Conservation (phyloP, 768 basidiomycete genomes). For the Phaeotremella fagi region DNA sequence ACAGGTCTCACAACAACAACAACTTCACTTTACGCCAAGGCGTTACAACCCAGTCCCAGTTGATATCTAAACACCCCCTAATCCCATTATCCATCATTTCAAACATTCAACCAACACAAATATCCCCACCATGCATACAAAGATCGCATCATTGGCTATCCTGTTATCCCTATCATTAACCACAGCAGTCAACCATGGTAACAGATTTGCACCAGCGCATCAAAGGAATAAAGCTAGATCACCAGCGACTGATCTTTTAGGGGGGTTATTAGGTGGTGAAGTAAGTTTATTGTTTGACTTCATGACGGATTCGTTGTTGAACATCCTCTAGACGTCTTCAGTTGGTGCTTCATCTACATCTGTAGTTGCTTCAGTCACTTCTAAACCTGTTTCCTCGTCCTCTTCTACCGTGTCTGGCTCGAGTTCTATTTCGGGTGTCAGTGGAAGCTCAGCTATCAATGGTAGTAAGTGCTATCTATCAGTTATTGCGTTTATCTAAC, state of each 20-base stretch:
- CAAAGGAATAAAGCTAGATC: no score
- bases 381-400: neutral
- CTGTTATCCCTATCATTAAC: neutral
- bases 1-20: neutral
- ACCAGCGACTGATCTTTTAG: no score
- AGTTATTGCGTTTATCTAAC: no score
- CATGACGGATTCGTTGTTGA: neutral
- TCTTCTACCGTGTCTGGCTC: neutral
- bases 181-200: neutral
- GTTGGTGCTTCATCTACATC: no score
- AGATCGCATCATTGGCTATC: neutral
- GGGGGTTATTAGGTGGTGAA: slow-evolving; percentile 2
- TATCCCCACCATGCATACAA: neutral
- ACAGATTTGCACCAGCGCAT: no score
- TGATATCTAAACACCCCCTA: neutral
- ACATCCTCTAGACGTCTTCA: neutral
- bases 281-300: neutral
- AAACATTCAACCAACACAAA: neutral
- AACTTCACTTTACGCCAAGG: neutral
- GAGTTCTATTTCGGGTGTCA: neutral
- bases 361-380: neutral
- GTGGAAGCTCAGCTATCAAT: neutral
- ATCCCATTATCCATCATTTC: neutral
- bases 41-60: neutral
- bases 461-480: neutral